phyloP scores from a whole-genome alignment of 1,284 basidiomycete genomes.

The Gomphus bonarii region DNA sequence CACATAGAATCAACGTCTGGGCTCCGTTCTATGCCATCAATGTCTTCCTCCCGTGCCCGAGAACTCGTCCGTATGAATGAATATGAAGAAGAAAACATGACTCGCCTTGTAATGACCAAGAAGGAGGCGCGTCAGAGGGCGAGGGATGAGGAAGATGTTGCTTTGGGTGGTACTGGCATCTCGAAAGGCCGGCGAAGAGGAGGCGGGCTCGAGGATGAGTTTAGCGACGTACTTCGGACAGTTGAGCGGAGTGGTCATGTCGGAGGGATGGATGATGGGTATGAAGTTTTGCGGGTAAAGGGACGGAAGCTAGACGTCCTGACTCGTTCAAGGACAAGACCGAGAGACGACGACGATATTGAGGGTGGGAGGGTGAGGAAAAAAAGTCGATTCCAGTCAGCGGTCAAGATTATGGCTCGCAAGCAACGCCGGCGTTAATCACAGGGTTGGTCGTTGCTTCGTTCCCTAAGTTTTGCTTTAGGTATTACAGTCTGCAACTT shows the following conservation, averaged over 20 bases:
- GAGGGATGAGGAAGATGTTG: constrained; percentile 86
- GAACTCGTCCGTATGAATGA: constrained; percentile 78
- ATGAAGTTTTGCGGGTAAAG: constrained; percentile 61
- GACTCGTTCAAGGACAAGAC: constrained; percentile 32
- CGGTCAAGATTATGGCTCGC: constrained; percentile 37
- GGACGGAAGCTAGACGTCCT: constrained; percentile 58
- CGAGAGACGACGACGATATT: constrained; percentile 29
- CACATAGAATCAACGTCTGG: constrained; percentile 72
- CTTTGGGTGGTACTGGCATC: constrained; percentile 60
- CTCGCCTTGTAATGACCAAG: constrained; percentile 86
- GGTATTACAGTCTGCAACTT: too few relatives aligned
- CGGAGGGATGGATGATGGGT: constrained; percentile 50
- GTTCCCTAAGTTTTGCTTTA: too few relatives aligned
- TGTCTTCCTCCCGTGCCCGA: constrained; percentile 53
- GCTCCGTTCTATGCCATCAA: constrained; percentile 50
- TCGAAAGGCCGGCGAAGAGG: constrained; percentile 44
- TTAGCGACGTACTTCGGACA: constrained; percentile 67
- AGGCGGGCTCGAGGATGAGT: constrained; percentile 77
- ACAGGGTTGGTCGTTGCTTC: too few relatives aligned
- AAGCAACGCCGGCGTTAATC: constrained; percentile 4
- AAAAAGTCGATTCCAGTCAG: constrained; percentile 68
- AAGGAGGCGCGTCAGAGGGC: constrained; percentile 71
- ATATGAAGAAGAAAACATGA: constrained; percentile 96
- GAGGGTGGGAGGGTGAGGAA: constrained; percentile 37
- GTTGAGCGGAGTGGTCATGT: constrained; percentile 33